Conservation (phyloP, 192 early-diverging fungal genomes). For the Coemansia furcata region DNA sequence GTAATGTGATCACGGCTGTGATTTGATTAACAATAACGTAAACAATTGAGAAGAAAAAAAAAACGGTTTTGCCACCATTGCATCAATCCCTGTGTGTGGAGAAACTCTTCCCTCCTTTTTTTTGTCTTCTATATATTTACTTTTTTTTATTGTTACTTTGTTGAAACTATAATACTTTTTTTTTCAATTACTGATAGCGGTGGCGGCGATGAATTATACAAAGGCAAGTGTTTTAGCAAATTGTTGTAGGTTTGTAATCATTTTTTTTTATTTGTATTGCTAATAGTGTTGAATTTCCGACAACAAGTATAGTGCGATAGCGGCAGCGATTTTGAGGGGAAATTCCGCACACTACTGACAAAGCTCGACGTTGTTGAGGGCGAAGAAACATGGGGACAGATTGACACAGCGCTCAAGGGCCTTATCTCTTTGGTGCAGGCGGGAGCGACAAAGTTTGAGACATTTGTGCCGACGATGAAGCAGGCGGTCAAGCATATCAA, state of each 20-base stretch:
- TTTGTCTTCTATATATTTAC: constrained; percentile 9
- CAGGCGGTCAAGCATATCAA: constrained; percentile 49
- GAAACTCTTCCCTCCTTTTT: not conserved
- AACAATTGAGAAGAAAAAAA: constrained; percentile 5
- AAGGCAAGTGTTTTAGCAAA: constrained; percentile 20
- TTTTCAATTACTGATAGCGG: not conserved
- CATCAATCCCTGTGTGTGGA: not conserved
- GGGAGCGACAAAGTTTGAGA: constrained; percentile 42
- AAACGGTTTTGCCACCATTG: not conserved
- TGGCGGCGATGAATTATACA: constrained; percentile 42
- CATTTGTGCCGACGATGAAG: constrained; percentile 53
- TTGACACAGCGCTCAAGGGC: constrained; percentile 59
- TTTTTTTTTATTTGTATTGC: not conserved
- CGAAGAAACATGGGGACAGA: constrained; percentile 68
- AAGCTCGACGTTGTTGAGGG: constrained; percentile 57
- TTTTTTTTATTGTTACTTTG: constrained; percentile 1
- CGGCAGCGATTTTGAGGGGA: constrained; percentile 47
- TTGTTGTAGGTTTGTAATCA: not conserved
- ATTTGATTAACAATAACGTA: not conserved
- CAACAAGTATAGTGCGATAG: constrained; percentile 43
- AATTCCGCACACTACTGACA: constrained; percentile 34
- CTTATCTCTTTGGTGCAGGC: constrained; percentile 48
- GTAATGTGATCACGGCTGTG: not conserved
- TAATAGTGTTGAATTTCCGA: not conserved
- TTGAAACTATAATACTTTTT: not conserved